phyloP scores from a whole-genome alignment of 495 filamentous ascomycete species.

The Hypoxylon rickii region DNA sequence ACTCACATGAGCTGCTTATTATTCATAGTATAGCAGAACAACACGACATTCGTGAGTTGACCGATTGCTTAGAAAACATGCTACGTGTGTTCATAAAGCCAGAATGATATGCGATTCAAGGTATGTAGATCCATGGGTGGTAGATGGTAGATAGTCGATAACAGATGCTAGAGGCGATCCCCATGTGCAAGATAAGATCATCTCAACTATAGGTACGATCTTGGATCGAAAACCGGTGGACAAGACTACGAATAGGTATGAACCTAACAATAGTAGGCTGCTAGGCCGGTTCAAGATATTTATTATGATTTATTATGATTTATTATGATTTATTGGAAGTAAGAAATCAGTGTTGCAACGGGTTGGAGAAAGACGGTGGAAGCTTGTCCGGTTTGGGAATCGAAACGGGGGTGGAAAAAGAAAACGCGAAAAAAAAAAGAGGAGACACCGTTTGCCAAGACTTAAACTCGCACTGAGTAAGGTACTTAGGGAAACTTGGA shows the following conservation, averaged over 20 bases:
- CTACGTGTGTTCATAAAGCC: too few relatives aligned
- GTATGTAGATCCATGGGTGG: too few relatives aligned
- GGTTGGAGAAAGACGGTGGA: background rate
- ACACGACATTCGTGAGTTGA: too few relatives aligned
- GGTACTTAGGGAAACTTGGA: slow-evolving; percentile 36
- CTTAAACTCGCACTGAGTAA: slow-evolving; percentile 27
- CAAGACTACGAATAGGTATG: background rate
- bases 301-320: too few relatives aligned
- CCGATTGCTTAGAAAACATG: too few relatives aligned
- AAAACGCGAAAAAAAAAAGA: slow-evolving; percentile 3
- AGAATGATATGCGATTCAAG: too few relatives aligned
- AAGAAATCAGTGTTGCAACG: slow-evolving; percentile 12
- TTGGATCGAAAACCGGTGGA: slow-evolving; percentile 15
- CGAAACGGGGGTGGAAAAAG: slow-evolving; percentile 6
- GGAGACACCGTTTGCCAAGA: slow-evolving; percentile 27
- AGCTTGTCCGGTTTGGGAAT: slow-evolving; percentile 16
- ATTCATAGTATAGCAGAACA: too few relatives aligned
- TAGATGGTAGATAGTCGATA: background rate
- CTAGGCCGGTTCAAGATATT: too few relatives aligned
- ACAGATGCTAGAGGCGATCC: slow-evolving; percentile 19
- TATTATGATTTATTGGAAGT: too few relatives aligned
- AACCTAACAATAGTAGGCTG: too few relatives aligned
- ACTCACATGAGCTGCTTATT: too few relatives aligned
- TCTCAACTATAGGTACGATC: slow-evolving; percentile 26
- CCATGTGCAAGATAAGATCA: slow-evolving; percentile 30